A percentile compares a stretch with the other conserved stretches of the same genome.
phyloP scores from a whole-genome alignment of 768 basidiomycete genomes.

The Boletus bicolor region DNA sequence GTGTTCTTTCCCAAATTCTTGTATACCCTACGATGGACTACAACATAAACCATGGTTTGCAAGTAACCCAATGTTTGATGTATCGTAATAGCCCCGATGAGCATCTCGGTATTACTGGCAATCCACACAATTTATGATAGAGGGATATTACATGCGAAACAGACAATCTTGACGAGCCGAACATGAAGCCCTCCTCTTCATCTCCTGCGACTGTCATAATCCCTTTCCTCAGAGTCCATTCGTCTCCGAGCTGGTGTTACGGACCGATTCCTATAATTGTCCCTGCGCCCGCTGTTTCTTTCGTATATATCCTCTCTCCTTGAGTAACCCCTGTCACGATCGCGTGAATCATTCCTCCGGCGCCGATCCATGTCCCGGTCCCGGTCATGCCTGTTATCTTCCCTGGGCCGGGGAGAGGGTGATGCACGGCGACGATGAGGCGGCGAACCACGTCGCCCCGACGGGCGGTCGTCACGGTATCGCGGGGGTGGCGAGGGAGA shows the following conservation, averaged over 20 bases:
- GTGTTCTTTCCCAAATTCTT: not conserved
- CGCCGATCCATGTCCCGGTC: constrained; percentile 26
- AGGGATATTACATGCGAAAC: constrained; percentile 3
- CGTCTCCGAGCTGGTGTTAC: constrained; percentile 24
- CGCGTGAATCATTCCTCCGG: constrained; percentile 26
- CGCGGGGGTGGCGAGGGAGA: constrained; percentile 29
- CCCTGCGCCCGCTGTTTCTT: constrained; percentile 24
- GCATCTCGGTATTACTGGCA: too few relatives aligned
- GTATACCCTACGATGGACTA: not conserved
- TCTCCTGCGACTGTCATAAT: constrained; percentile 19
- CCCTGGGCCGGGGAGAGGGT: constrained; percentile 23
- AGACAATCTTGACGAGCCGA: not conserved
- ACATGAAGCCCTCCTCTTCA: constrained; percentile 3
- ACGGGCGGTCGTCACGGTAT: constrained; percentile 22
- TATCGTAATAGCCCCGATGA: not conserved
- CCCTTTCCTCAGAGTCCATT: constrained; percentile 24
- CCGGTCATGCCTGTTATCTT: constrained; percentile 19
- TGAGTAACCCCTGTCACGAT: constrained; percentile 16
- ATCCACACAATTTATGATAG: not conserved
- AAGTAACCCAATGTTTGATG: not conserved
- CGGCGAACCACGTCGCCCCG: constrained; percentile 25
- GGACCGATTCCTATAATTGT: constrained; percentile 20
- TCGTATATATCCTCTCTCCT: constrained; percentile 22
- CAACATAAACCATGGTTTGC: not conserved
- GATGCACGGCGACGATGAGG: constrained; percentile 22